Base-by-base conservation (phyloP, 2,329 filamentous ascomycete genomes). In the Dactylella cylindrospora region DNA sequence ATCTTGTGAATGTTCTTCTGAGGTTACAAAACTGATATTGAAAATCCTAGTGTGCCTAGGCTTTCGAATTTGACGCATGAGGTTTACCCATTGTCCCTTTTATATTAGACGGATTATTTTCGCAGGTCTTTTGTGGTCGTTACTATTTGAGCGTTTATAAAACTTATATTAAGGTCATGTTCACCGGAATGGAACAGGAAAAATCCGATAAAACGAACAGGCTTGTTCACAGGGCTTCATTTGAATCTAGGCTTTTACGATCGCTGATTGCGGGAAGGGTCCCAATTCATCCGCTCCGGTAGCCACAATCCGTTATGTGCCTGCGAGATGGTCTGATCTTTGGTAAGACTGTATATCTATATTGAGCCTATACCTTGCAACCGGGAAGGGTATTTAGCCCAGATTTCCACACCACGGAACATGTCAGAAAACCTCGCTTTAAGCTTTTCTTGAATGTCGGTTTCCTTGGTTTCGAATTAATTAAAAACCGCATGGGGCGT, bases 291-390 rank as follows among this genome's bases (percentile, higher is more conserved):
- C 41, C 51, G 41, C 28, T 41, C 39, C 22, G 38, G 40, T 25
- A 45, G 19, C 25, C 39, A 28, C 19, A 17, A 33, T 17, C 36
- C 35, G 40, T 47, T 31, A 40, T 15, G 19, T 26, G 41, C 12
- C 33, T 47, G 31, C 5, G 35, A n/a, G n/a, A 47, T 57, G 43
- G 52, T 41, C 43, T 57, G 52, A 47, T 57, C 52, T 47, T 35
- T 57, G 52, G 52, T 57, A 57, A 57, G 20, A 35, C 8, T 33
- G n/a, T 22, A 36, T 45, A 22, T 45, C 19, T 28, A 9, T 33
- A 31, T 55, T 40, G 32, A 20, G 25, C 51, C 41, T 45, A 29
- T 29, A n/a, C n/a, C 22, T 22, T 19, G 35, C 25, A 33, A n/a
- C 31, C 22, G 33, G 15, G 41, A 41, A 40, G 7, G 31, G n/a